These are phyloP conservation scores for Synchytrium microbalum DNA, from an alignment of 371 early-diverging fungal genomes.

Conservation along the genomic window DNA sequence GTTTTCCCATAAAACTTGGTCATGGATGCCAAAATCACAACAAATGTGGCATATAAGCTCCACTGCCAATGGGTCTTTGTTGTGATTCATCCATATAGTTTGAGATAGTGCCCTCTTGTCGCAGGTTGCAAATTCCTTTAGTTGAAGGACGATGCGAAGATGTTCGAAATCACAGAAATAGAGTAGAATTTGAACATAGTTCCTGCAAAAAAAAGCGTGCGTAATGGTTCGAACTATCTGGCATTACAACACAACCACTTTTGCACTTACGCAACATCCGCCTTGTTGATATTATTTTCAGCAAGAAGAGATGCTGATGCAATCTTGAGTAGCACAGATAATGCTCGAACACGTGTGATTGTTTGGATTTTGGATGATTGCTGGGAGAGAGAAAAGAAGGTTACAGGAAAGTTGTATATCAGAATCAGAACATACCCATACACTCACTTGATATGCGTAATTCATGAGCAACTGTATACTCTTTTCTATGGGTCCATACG, in stretches of 20 bases:
- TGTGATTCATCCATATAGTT: slow-evolving; percentile 50
- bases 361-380: slow-evolving; percentile 25
- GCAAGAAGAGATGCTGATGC: slow-evolving; percentile 34
- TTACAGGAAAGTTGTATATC: slow-evolving; percentile 1
- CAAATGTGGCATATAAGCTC: slow-evolving; percentile 54
- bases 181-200: slow-evolving; percentile 41
- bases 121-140: slow-evolving; percentile 43
- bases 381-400: slow-evolving; percentile 8
- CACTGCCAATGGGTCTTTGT: slow-evolving; percentile 32
- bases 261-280: not conserved
- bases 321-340: slow-evolving; percentile 42
- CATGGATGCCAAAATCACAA: slow-evolving; percentile 45
- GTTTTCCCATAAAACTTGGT: slow-evolving; percentile 42
- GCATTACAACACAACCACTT: not conserved
- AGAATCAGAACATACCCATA: not conserved
- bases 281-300: slow-evolving; percentile 21
- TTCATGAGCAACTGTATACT: slow-evolving; percentile 29
- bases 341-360: slow-evolving; percentile 39
- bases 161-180: slow-evolving; percentile 55
- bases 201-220: slow-evolving; percentile 11
- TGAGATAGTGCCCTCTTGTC: slow-evolving; percentile 48
- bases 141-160: slow-evolving; percentile 40
- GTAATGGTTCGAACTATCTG: not conserved
- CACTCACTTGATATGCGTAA: slow-evolving; percentile 33
- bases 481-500: slow-evolving; percentile 19